Conservation (phyloP, 2,329 filamentous ascomycete species). For the Fusarium brevicatenulatum region DNA sequence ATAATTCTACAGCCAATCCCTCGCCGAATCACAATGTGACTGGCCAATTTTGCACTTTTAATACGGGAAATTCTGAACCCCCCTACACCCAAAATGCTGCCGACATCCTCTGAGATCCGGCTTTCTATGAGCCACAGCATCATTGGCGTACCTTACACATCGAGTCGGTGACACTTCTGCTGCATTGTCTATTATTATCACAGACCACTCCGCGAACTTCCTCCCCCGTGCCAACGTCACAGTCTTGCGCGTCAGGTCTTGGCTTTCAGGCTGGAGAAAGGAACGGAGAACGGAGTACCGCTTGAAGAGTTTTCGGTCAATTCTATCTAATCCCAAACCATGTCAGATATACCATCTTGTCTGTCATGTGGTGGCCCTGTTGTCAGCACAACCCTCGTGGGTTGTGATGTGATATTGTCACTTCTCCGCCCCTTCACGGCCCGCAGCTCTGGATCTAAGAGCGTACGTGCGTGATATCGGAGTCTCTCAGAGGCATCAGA, state of each 20-base stretch:
- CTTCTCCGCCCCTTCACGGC: conserved; percentile 32
- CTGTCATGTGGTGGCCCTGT: conserved; percentile 8
- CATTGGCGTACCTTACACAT: conserved; percentile 20
- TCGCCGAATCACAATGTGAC: conserved; percentile 2
- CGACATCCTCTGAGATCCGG: not conserved
- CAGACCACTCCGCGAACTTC: conserved; percentile 7
- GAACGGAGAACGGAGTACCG: conserved; percentile 15
- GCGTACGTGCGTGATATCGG: conserved; percentile 12
- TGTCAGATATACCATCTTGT: conserved; percentile 27
- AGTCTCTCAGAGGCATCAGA: conserved; percentile 15
- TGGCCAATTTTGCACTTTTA: conserved; percentile 3
- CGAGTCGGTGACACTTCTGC: not conserved
- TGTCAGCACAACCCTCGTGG: conserved; percentile 26
- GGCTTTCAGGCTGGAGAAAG: conserved; percentile 20
- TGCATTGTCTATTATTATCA: conserved; percentile 19
- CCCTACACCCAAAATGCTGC: conserved; percentile 11
- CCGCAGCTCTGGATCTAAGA: conserved; percentile 6
- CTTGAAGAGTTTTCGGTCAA: conserved; percentile 11
- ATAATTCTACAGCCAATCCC: not conserved
- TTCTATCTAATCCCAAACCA: conserved; percentile 3
- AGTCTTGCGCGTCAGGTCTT: conserved; percentile 25
- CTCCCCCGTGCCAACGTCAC: conserved; percentile 5
- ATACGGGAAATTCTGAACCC: conserved; percentile 11
- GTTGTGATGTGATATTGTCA: conserved; percentile 27
- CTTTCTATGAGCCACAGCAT: conserved; percentile 30